Evolutionary conservation across 805 yeast genomes (phyloP).

Genomic region (Lachancea dasiensis): DNA sequence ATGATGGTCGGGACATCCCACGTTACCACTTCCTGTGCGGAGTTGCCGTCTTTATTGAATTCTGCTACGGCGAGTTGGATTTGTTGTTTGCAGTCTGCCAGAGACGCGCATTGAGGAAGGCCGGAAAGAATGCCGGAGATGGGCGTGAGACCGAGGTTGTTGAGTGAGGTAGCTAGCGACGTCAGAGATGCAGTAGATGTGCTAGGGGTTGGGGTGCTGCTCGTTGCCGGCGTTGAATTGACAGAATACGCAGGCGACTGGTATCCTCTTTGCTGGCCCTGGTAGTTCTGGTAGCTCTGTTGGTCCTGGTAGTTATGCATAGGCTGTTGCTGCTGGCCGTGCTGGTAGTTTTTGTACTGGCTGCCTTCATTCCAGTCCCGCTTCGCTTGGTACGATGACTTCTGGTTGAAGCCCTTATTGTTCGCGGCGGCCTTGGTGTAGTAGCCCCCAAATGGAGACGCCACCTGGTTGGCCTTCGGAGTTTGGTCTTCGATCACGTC

Average conservation of each 20-base stretch:
- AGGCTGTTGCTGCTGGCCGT: slow-evolving; percentile 8
- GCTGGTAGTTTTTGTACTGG: slow-evolving; percentile 11
- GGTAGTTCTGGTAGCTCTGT: slow-evolving; percentile 12
- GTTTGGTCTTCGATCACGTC: slow-evolving; percentile 28
- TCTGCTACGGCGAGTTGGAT: slow-evolving; percentile 40
- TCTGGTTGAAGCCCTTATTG: slow-evolving; percentile 2
- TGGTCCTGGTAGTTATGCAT: slow-evolving; percentile 14
- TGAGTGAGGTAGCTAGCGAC: slow-evolving; percentile 64
- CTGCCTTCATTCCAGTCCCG: slow-evolving; percentile 20
- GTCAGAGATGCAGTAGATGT: slow-evolving; percentile 70
- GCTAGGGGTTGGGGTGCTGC: slow-evolving; percentile 36
- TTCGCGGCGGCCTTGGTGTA: slow-evolving; percentile 19
- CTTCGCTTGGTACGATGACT: slow-evolving; percentile 12
- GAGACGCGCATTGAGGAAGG: slow-evolving; percentile 29
- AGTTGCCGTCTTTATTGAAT: slow-evolving; percentile 41
- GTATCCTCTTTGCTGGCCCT: too few relatives aligned
- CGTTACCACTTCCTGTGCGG: slow-evolving; percentile 40
- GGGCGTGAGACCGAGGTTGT: slow-evolving; percentile 60
- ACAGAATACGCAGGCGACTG: slow-evolving; percentile 24
- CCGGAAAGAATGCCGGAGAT: slow-evolving; percentile 47
- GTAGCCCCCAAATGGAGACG: slow-evolving; percentile 33
- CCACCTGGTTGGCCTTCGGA: slow-evolving; percentile 25
- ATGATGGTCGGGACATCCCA: slow-evolving; percentile 64
- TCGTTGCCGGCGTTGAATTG: slow-evolving; percentile 30
- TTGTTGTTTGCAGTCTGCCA: slow-evolving; percentile 34